These are phyloP conservation scores for Daldinia concentrica DNA, from an alignment of 495 filamentous ascomycete species.

Conservation along the genomic window DNA sequence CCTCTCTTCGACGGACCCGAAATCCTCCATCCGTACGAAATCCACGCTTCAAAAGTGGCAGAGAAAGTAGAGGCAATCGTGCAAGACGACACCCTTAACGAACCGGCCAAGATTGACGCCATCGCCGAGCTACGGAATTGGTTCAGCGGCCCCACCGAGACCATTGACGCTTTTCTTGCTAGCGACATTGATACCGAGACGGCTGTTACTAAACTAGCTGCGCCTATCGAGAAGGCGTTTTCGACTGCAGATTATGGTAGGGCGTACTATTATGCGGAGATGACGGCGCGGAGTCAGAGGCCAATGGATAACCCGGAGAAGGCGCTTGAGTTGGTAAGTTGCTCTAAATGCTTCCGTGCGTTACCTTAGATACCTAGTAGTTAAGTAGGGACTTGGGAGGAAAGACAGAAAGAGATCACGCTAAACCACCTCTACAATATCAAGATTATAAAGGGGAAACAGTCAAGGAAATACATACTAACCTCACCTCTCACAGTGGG, in stretches of 20 bases:
- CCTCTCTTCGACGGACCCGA: neutral
- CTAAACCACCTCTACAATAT: too few relatives aligned
- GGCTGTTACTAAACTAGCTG: neutral
- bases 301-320: neutral
- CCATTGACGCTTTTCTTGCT: neutral
- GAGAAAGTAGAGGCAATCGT: neutral
- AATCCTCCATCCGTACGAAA: neutral
- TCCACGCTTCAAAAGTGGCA: neutral
- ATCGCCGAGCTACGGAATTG: constrained; percentile 2
- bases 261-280: constrained; percentile 9
- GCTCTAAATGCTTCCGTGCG: neutral
- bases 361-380: neutral
- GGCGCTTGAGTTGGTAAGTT: neutral
- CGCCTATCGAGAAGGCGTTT: constrained; percentile 18
- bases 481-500: constrained; percentile 9
- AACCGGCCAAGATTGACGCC: constrained; percentile 9
- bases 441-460: too few relatives aligned
- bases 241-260: constrained; percentile 16
- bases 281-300: neutral
- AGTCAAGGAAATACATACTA: neutral
- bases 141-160: neutral
- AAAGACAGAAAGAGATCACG: too few relatives aligned
- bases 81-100: constrained; percentile 10
- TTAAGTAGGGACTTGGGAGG: too few relatives aligned
- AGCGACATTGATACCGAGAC: neutral